These are phyloP conservation scores for Nothophoma quercina DNA, from an alignment of 2,329 filamentous ascomycete species.

Conservation along the genomic window DNA sequence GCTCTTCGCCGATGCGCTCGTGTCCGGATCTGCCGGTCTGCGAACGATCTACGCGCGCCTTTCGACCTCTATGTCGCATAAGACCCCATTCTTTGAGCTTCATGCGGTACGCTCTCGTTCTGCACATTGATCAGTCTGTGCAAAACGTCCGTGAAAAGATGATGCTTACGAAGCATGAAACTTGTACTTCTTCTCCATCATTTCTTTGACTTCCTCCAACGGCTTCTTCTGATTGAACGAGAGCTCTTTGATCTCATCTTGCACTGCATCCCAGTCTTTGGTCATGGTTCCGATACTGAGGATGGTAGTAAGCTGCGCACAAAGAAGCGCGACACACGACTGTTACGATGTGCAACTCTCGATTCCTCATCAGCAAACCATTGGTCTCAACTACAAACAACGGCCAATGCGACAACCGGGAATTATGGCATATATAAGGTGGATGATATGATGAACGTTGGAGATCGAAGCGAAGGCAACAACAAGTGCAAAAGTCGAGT, in stretches of 20 bases:
- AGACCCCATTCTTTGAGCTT: constrained; percentile 49
- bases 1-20: constrained; percentile 10
- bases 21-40: neutral
- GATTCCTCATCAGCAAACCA: no score
- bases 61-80: constrained; percentile 29
- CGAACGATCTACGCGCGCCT: neutral
- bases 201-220: constrained; percentile 42
- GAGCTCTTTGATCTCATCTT: constrained; percentile 42
- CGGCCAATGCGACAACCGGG: no score
- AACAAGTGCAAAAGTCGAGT: no score
- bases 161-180: constrained; percentile 45
- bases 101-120: constrained; percentile 47
- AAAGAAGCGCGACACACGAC: no score
- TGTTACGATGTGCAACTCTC: no score
- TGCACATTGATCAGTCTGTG: constrained; percentile 17
- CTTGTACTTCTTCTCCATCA: constrained; percentile 43
- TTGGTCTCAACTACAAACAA: neutral
- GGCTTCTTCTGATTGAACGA: constrained; percentile 45
- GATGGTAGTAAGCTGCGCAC: no score
- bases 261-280: constrained; percentile 41
- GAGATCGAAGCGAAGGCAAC: no score
- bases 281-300: constrained; percentile 32
- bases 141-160: neutral
- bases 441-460: no score
- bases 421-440: no score